Evolutionary conservation across 2,329 filamentous ascomycete species (phyloP), one percentile per base, ranked within the genome.

Genomic region (Colletotrichum sp.): DNA sequence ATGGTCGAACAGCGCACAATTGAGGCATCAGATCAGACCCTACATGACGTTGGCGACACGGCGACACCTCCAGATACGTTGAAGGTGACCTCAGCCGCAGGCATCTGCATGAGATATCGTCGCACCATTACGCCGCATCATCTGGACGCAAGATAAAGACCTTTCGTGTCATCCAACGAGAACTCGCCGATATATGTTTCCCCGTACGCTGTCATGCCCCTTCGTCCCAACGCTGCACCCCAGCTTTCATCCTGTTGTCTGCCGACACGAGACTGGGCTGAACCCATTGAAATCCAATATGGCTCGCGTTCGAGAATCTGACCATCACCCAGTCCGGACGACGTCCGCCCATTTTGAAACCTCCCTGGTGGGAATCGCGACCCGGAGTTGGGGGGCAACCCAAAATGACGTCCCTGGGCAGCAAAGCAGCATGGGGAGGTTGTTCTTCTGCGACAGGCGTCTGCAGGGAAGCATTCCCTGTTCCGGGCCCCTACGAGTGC

Each of bases 301-400:
- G 21, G 34, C 67, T 18, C 34, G 21, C 58, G 60, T 52, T 68
- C 57, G 64, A 72, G 57, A 63, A 58, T n/a, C 70, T 60, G 18
- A 52, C 57, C 32, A 65, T 65, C 32, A 21, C 69, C 58, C 57
- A 75, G 70, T 73, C 26, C 64, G 57, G 73, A 65, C 63, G 70
- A 21, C 70, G 63, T 65, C 43, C 71, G 48, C 58, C 73, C 57
- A 55, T 43, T 67, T 57, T 68, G 73, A 68, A 68, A 73, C 70
- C 64, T 64, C 48, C 6, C 34, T 30, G 28, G 69, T 68, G 73
- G 55, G 70, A 30, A 65, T 69, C 70, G 28, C 70, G 64, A 69
- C 32, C 70, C 57, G 48, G 57, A 75, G 64, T 64, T 68, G 32
- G 70, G 63, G 70, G 73, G 70, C 70, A 73, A 75, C 48, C 64